Evolutionary conservation across 805 yeast species (phyloP), one percentile per base, ranked within the genome.

Genomic region (Kazachstania africana): DNA sequence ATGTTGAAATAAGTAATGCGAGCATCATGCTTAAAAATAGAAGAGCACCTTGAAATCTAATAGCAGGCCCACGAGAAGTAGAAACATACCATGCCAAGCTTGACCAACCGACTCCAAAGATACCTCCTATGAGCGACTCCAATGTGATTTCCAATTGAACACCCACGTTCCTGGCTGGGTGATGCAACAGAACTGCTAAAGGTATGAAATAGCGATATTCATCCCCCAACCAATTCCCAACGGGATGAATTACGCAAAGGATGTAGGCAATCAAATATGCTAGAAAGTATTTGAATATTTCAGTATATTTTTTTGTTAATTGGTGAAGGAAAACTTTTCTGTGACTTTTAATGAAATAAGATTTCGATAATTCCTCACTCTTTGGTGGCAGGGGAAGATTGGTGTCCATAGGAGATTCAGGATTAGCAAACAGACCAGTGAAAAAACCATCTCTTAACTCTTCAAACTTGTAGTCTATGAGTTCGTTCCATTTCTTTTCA

Each of bases 361-460:
- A n/a, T n/a, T n/a, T n/a, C n/a, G n/a, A n/a, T n/a, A n/a, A n/a
- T n/a, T n/a, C n/a, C n/a, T n/a, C n/a, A n/a, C n/a, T n/a, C n/a
- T n/a, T n/a, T n/a, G n/a, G n/a, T n/a, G n/a, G n/a, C n/a, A n/a
- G n/a, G n/a, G n/a, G n/a, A n/a, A n/a, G n/a, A n/a, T n/a, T n/a
- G n/a, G n/a, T n/a, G n/a, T n/a, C n/a, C n/a, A n/a, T n/a, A n/a
- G n/a, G n/a, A n/a, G n/a, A n/a, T n/a, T 45, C 44, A 9, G 47
- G 48, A 25, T 57, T 57, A 5, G 56, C 47, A 36, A 55, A 68
- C 1, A 57, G 49, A 1, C 72, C 63, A 40, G 68, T 72, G 36
- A 68, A 68, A 42, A 61, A 67, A 8, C 71, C 71, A 31, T 63
- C 63, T 40, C 73, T 52, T 16, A 63, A 40, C 39, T 68, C 74